Evolutionary conservation across 192 early-diverging fungal genomes (phyloP).

Genomic region (Funneliformis mosseae): DNA sequence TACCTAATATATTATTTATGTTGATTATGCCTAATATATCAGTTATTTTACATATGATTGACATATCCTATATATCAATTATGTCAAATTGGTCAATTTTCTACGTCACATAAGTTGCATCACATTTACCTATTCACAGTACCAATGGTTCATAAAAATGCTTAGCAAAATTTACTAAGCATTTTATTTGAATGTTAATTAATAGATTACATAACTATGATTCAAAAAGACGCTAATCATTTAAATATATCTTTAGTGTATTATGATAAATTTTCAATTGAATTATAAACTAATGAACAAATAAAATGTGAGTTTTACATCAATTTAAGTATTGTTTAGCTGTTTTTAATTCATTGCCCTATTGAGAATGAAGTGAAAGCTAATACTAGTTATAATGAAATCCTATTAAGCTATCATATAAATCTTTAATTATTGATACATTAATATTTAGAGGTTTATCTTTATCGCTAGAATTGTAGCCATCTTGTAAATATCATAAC

Average conservation of each 20-base stretch:
- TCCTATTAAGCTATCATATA: constrained; percentile 6
- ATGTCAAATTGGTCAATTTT: too few species aligned
- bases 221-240: neutral
- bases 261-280: neutral
- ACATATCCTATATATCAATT: too few species aligned
- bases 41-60: too few species aligned
- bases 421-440: too few species aligned
- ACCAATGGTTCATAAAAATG: neutral
- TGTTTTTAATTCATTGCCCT: neutral
- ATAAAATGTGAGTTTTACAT: neutral
- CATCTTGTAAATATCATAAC: neutral
- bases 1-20: too few species aligned
- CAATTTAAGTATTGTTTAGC: too few species aligned
- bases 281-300: neutral
- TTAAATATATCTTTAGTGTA: neutral
- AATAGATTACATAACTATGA: neutral
- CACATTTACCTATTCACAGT: neutral
- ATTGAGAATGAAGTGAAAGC: too few species aligned
- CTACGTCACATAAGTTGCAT: neutral
- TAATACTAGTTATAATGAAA: neutral
- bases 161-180: neutral
- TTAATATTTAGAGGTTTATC: constrained; percentile 7
- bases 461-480: neutral
- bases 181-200: constrained; percentile 2
- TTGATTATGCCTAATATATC: too few species aligned